Conservation (phyloP, 192 early-diverging fungal species). For the Coemansia sp. region DNA sequence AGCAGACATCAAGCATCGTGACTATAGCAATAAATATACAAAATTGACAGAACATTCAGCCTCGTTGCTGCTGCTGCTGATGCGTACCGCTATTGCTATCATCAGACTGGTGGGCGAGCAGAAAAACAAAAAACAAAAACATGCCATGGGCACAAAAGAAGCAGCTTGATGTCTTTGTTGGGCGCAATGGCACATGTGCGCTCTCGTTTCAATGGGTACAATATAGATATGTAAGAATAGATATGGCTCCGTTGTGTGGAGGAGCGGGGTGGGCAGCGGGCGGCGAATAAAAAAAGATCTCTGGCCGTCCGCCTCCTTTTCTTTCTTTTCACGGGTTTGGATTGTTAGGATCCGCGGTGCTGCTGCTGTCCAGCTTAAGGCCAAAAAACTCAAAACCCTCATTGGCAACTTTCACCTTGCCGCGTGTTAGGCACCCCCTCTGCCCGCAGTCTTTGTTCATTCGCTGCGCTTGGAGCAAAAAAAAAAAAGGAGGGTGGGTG, state of each 20-base stretch:
- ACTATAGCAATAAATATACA: constrained; percentile 2
- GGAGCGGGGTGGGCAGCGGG: not conserved
- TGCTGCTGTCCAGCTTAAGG: not conserved
- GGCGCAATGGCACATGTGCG: constrained; percentile 4
- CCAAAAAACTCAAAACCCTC: not conserved
- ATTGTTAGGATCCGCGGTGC: not conserved
- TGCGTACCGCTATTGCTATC: constrained; percentile 2
- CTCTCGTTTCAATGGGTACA: not conserved
- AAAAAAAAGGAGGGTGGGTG: not conserved
- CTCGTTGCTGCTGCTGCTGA: not conserved
- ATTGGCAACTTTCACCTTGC: not conserved
- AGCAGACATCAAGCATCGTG: constrained; percentile 1
- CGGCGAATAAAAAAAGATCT: not conserved
- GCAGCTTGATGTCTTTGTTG: constrained; percentile 1
- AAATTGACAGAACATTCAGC: not conserved
- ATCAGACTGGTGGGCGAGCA: constrained; percentile 3
- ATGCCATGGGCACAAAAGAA: not conserved
- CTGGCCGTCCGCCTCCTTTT: constrained; percentile 2
- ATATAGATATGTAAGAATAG: constrained; percentile 9
- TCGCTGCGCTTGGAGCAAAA: not conserved
- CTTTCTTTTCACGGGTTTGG: not conserved
- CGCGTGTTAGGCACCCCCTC: not conserved
- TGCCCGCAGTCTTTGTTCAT: not conserved
- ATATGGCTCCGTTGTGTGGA: not conserved
- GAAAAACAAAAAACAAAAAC: not conserved